phyloP scores from a whole-genome alignment of 2,329 filamentous ascomycete species.

The Alternaria triticimaculans region DNA sequence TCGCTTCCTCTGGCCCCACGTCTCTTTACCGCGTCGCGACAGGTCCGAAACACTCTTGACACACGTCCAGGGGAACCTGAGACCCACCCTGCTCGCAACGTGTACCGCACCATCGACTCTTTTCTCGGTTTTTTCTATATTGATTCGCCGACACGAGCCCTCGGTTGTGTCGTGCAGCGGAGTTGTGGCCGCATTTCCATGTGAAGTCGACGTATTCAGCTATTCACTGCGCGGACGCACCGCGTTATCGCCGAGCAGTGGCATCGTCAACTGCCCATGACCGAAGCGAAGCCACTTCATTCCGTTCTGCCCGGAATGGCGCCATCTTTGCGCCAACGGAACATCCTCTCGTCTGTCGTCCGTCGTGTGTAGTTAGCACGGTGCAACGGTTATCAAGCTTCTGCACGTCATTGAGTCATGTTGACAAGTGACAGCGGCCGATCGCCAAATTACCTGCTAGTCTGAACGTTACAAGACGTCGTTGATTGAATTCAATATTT shows the following conservation, averaged over 20 bases:
- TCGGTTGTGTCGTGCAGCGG: conserved; percentile 9
- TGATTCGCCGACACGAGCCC: conserved; percentile 27
- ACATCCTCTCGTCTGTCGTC: not conserved
- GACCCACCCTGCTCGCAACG: conserved; percentile 27
- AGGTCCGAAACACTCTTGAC: conserved; percentile 34
- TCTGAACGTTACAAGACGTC: conserved; percentile 1
- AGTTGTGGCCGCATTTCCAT: conserved; percentile 12
- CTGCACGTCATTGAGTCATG: conserved; percentile 20
- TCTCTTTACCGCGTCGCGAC: conserved; percentile 27
- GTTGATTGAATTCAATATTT: not conserved
- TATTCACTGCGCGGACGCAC: conserved; percentile 10
- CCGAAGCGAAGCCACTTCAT: conserved; percentile 4
- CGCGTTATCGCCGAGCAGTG: conserved; percentile 11
- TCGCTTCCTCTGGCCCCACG: conserved; percentile 15
- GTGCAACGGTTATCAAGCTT: conserved; percentile 1
- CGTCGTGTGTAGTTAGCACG: not conserved
- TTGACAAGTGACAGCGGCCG: conserved; percentile 31
- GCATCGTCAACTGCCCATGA: conserved; percentile 1
- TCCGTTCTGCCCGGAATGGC: not conserved
- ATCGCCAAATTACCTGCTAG: not conserved
- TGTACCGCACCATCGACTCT: conserved; percentile 32
- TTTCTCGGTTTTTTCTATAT: conserved; percentile 13
- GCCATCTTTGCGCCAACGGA: not conserved
- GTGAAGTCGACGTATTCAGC: conserved; percentile 5
- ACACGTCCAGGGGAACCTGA: conserved; percentile 27